Evolutionary conservation across 345 rosid genomes (phyloP).

Genomic region (Odontarrhena argentea): DNA sequence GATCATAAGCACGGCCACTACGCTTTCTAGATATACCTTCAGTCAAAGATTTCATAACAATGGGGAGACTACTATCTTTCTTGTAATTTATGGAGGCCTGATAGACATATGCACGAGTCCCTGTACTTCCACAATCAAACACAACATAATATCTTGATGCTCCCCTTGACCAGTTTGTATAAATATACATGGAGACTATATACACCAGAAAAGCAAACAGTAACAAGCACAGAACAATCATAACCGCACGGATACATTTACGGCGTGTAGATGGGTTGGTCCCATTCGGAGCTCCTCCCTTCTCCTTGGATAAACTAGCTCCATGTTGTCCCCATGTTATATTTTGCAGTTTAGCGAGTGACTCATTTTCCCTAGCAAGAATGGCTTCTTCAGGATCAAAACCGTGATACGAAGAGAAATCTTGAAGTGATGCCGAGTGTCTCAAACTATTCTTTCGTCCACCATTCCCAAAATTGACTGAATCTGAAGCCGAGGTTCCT

Average conservation of each 20-base stretch:
- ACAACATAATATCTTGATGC: conserved; percentile 82
- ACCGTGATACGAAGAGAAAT: conserved; percentile 61
- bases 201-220: conserved; percentile 61
- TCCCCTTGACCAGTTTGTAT: conserved; percentile 77
- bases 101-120: conserved; percentile 88
- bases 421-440: conserved; percentile 87
- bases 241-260: conserved; percentile 62
- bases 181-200: conserved; percentile 55
- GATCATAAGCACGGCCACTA: conserved; percentile 88
- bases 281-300: conserved; percentile 50
- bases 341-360: conserved; percentile 7
- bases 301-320: conserved; percentile 85
- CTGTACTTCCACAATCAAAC: conserved; percentile 99
- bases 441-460: conserved; percentile 61
- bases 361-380: conserved; percentile 27
- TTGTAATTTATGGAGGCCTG: conserved; percentile 62
- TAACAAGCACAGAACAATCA: conserved; percentile 58
- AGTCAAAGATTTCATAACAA: conserved; percentile 63
- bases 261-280: conserved; percentile 46
- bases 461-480: conserved; percentile 44
- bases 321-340: conserved; percentile 53
- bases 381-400: conserved; percentile 62
- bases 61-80: conserved; percentile 69
- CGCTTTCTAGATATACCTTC: conserved; percentile 75
- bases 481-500: conserved; percentile 43